Percentiles rank a stretch among this genome's conserved stretches.
Evolutionary conservation across 257 asterid genomes (phyloP).

Genomic region (Nicotiana tomentosiformis): DNA sequence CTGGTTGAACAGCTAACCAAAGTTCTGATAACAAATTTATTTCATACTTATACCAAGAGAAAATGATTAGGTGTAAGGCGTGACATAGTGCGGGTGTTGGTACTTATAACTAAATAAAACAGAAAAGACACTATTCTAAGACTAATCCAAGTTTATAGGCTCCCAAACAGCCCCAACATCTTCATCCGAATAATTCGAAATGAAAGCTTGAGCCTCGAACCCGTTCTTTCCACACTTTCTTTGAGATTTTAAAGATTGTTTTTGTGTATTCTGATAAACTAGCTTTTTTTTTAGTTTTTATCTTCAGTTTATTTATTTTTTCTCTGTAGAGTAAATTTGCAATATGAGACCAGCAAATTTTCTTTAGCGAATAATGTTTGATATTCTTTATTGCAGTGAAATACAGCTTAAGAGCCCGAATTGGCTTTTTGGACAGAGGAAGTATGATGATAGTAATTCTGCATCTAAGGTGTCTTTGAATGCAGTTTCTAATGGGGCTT

Average conservation of each 20-base stretch:
- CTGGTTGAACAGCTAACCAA: not conserved
- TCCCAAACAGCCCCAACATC: not conserved
- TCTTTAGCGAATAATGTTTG: not conserved
- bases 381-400: slow-evolving; percentile 48
- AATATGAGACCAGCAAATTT: not conserved
- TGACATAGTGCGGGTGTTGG: not conserved
- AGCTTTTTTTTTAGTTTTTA: not conserved
- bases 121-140: not conserved
- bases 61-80: not conserved
- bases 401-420: slow-evolving; percentile 96
- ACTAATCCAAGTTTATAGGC: not conserved
- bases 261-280: not conserved
- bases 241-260: not conserved
- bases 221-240: not conserved
- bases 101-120: not conserved
- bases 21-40: not conserved
- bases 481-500: slow-evolving; percentile 40
- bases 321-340: not conserved
- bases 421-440: slow-evolving; percentile 97
- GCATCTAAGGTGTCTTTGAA: slow-evolving; percentile 40
- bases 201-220: not conserved
- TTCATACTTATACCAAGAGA: not conserved
- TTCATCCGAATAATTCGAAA: not conserved
- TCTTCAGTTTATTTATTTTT: not conserved
- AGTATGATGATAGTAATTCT: slow-evolving; percentile 58